Evolutionary conservation across 2,329 filamentous ascomycete species (phyloP).

Genomic region (Trichophyton mentagrophytes): DNA sequence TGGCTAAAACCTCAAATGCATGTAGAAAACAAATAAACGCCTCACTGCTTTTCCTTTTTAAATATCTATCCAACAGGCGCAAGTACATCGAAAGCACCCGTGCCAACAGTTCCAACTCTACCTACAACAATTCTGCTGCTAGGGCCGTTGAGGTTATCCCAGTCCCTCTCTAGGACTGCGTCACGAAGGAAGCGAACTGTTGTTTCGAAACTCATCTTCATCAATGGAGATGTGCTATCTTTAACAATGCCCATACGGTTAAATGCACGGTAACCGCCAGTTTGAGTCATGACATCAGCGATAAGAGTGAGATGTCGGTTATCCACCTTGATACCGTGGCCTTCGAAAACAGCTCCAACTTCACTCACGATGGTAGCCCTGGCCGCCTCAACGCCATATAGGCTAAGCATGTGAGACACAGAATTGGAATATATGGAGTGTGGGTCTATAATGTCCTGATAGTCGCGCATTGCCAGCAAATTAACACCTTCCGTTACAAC

Average conservation of each 20-base stretch:
- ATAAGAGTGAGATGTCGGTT: slow-evolving; percentile 88
- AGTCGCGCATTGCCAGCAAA: slow-evolving; percentile 78
- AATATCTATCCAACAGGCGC: slow-evolving; percentile 33
- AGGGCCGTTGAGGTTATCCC: slow-evolving; percentile 74
- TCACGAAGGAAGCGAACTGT: slow-evolving; percentile 89
- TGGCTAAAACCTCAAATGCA: background rate
- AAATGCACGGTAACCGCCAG: slow-evolving; percentile 79
- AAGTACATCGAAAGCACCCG: slow-evolving; percentile 83
- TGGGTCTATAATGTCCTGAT: slow-evolving; percentile 72
- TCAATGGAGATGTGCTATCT: slow-evolving; percentile 77
- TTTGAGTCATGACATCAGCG: slow-evolving; percentile 94
- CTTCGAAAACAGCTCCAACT: slow-evolving; percentile 70
- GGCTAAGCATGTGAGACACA: slow-evolving; percentile 66
- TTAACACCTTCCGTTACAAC: slow-evolving; percentile 80
- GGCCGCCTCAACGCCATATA: slow-evolving; percentile 89
- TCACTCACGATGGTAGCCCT: slow-evolving; percentile 78
- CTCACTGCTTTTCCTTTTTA: background rate
- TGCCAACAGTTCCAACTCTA: slow-evolving; percentile 67
- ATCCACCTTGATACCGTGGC: slow-evolving; percentile 87
- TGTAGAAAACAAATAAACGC: background rate
- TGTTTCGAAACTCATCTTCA: slow-evolving; percentile 99
- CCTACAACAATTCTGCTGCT: slow-evolving; percentile 83
- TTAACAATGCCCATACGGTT: slow-evolving; percentile 72
- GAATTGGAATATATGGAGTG: slow-evolving; percentile 85
- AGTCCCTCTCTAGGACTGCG: slow-evolving; percentile 78